A percentile compares a stretch with the other conserved stretches of the same genome.
phyloP scores from a whole-genome alignment of 805 yeast genomes.

The Teunomyces lycoperdinae region DNA sequence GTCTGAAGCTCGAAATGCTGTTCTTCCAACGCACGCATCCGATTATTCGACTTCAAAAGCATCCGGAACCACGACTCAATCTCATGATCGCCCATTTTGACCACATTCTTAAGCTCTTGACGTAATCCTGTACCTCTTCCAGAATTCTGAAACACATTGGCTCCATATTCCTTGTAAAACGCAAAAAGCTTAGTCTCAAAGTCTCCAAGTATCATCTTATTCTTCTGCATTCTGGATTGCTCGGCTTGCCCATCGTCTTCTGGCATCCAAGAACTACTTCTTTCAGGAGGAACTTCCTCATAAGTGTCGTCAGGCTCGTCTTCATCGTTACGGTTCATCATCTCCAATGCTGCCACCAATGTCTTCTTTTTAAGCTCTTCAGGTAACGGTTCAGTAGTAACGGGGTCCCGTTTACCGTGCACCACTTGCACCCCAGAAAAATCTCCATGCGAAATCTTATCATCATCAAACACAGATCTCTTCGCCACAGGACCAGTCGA shows the following conservation, averaged over 20 bases:
- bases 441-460: constrained; percentile 27
- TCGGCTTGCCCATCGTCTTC: constrained; percentile 12
- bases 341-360: constrained; percentile 54
- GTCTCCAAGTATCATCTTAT: constrained; percentile 29
- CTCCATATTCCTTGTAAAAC: constrained; percentile 47
- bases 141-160: constrained; percentile 37
- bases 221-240: constrained; percentile 31
- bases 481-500: constrained; percentile 5
- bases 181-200: constrained; percentile 58
- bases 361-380: constrained; percentile 57
- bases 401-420: constrained; percentile 32
- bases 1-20: constrained; percentile 34
- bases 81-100: constrained; percentile 50
- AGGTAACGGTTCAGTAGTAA: constrained; percentile 3
- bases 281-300: constrained; percentile 41
- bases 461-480: constrained; percentile 25
- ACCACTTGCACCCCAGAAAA: constrained; percentile 20
- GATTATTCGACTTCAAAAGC: constrained; percentile 49
- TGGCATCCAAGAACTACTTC: constrained; percentile 19
- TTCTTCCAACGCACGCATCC: constrained; percentile 62
- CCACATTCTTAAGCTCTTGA: constrained; percentile 40
- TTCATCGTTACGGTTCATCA: constrained; percentile 72
- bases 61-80: too few species aligned
- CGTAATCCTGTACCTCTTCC: constrained; percentile 53
- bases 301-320: constrained; percentile 84